Evolutionary conservation across 768 basidiomycete genomes (phyloP).

Genomic region (Dendrothele bispora): DNA sequence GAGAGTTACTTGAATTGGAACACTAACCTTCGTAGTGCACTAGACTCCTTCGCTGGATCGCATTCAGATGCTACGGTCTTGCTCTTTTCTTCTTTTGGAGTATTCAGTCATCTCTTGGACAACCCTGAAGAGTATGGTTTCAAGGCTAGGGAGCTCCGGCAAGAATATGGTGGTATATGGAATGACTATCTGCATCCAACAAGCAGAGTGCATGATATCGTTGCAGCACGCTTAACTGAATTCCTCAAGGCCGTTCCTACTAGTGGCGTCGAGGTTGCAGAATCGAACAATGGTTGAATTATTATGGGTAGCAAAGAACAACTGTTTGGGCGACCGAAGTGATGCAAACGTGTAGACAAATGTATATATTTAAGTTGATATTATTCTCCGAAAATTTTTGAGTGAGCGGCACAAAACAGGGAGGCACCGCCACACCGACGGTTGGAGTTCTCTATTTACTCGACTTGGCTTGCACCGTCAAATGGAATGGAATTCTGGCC

Average conservation of each 20-base stretch:
- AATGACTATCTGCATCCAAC: constrained; percentile 55
- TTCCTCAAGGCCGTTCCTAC: constrained; percentile 28
- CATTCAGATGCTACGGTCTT: constrained; percentile 49
- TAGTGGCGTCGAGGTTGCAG: not conserved
- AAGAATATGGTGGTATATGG: constrained; percentile 44
- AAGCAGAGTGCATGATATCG: constrained; percentile 45
- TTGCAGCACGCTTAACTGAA: constrained; percentile 42
- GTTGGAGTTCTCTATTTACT: too few species aligned
- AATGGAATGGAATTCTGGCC: constrained; percentile 85
- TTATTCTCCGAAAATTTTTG: too few species aligned
- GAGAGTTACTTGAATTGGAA: constrained; percentile 44
- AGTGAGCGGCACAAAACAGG: too few species aligned
- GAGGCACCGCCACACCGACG: too few species aligned
- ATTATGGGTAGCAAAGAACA: too few species aligned
- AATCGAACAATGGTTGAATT: too few species aligned
- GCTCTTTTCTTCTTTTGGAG: constrained; percentile 46
- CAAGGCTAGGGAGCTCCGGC: constrained; percentile 25
- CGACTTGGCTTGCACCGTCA: too few species aligned
- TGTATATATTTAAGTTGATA: too few species aligned
- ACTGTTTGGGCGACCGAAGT: too few species aligned
- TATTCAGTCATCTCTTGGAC: constrained; percentile 49
- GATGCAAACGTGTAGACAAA: too few species aligned
- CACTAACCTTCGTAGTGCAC: constrained; percentile 25
- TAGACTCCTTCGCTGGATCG: constrained; percentile 33
- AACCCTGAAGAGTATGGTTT: constrained; percentile 44